Evolutionary conservation across 2,329 filamentous ascomycete species (phyloP).

Genomic region (Aspergillus persii): DNA sequence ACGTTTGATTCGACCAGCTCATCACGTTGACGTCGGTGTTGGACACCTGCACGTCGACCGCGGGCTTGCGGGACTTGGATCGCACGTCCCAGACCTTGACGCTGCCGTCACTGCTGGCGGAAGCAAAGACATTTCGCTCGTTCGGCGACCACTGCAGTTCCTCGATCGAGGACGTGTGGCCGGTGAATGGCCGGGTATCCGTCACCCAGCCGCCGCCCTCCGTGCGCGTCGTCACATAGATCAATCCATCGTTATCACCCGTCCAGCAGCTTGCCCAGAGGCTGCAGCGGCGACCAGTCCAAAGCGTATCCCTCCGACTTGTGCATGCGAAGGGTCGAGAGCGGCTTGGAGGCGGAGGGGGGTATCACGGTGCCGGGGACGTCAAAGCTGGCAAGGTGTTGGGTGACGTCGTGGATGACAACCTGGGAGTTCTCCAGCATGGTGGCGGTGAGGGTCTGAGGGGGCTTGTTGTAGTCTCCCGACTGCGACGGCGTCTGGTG

Average conservation of each 20-base stretch:
- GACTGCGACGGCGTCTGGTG: constrained; percentile 71
- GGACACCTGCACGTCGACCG: constrained; percentile 81
- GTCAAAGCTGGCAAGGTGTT: constrained; percentile 86
- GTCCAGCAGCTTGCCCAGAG: constrained; percentile 81
- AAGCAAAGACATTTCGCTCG: constrained; percentile 91
- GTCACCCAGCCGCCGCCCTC: constrained; percentile 88
- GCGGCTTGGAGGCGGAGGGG: constrained; percentile 80
- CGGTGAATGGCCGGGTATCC: constrained; percentile 77
- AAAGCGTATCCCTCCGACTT: constrained; percentile 91
- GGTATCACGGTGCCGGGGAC: constrained; percentile 78
- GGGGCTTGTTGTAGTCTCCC: constrained; percentile 64
- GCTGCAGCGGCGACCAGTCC: constrained; percentile 87
- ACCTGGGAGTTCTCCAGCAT: constrained; percentile 90
- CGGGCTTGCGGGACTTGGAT: constrained; percentile 84
- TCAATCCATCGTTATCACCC: constrained; percentile 84
- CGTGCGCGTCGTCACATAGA: constrained; percentile 82
- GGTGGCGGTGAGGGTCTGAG: constrained; percentile 79
- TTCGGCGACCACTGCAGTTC: constrained; percentile 96
- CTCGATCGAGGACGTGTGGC: constrained; percentile 83
- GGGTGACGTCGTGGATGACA: constrained; percentile 90
- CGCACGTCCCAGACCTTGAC: constrained; percentile 95
- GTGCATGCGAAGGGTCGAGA: constrained; percentile 85
- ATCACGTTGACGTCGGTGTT: constrained; percentile 91
- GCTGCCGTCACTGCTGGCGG: constrained; percentile 88
- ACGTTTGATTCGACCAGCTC: constrained; percentile 87